Evolutionary conservation across 768 basidiomycete genomes (phyloP), one percentile per base, ranked within the genome.

Genomic region (Tricholoma sp.): DNA sequence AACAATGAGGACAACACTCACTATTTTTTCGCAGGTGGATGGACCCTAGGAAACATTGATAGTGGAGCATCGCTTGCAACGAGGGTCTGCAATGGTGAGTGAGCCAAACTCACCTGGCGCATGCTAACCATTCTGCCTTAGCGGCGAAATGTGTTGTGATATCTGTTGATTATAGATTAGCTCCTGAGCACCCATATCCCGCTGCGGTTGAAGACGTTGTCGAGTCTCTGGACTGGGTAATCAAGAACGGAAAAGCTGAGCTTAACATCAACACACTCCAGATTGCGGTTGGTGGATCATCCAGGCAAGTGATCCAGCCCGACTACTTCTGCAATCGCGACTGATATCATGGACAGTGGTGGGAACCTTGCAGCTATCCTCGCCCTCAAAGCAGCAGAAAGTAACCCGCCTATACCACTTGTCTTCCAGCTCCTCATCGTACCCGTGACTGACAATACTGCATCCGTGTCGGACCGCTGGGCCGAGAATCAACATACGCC

Each of bases 381-480:
- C 2, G 74, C 84, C 0, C 80, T 86, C 68, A 85, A 84, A 68
- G 85, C 86, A 1, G 75, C 74, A 1, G 68, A 78, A 33, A 57
- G 71, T 10, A 58, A 67, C 4, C 80, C 80, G 0, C 77, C 80
- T 11, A 79, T 84, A 24, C 78, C 80, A 2, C 64, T 89, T 49
- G 60, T 78, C 5, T 82, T 86, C 68, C 84, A 85, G 60, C 71
- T 89, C 0, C 76, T 89, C 37, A 75, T 87, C 28, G 88, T 89
- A 1, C 89, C 88, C n/a, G 88, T 89, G 39, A 81, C 75, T 0
- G 86, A 91, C 66, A 89, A 89, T 70, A 88, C 88, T 1, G 81
- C 83, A 2, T 75, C 76, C 60, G 56, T 69, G 61, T 52, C 74
- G 61, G 62, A 67, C 29, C 78, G 77, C 20, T 89, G 88, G 86